Conservation (phyloP, 2,329 filamentous ascomycete genomes). For the Scedosporium apiospermum region DNA sequence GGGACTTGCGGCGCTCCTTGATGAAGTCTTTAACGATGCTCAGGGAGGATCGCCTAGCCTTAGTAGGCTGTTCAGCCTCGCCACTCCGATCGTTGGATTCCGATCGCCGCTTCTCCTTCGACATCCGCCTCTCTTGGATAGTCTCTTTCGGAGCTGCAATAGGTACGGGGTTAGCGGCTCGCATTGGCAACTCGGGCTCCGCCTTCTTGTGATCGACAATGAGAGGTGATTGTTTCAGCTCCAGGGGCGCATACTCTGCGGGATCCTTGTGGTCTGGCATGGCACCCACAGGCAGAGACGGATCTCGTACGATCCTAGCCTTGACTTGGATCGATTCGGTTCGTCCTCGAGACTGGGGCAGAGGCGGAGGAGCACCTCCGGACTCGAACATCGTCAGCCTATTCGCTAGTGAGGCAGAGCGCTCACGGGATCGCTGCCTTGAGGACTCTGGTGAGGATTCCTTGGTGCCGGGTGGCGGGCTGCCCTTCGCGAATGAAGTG, state of each 20-base stretch:
- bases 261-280: constrained; percentile 31
- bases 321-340: constrained; percentile 83
- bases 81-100: constrained; percentile 24
- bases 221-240: constrained; percentile 50
- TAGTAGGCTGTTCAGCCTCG: constrained; percentile 19
- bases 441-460: constrained; percentile 37
- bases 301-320: constrained; percentile 69
- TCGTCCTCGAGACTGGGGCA: constrained; percentile 29
- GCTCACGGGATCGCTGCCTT: constrained; percentile 27
- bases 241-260: constrained; percentile 35
- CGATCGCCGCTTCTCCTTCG: constrained; percentile 28
- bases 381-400: constrained; percentile 47
- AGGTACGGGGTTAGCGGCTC: constrained; percentile 16
- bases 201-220: constrained; percentile 46
- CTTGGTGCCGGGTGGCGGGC: constrained; percentile 27
- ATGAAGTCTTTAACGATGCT: constrained; percentile 52
- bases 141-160: constrained; percentile 29
- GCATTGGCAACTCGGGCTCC: constrained; percentile 13
- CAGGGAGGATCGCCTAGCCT: constrained; percentile 46
- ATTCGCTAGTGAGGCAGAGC: constrained; percentile 46
- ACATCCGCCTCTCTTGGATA: constrained; percentile 37
- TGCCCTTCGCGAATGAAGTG: constrained; percentile 25
- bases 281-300: constrained; percentile 30
- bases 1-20: constrained; percentile 46
- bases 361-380: constrained; percentile 16